Conservation (phyloP, 2,329 filamentous ascomycete genomes). For the Diaporthe velutina region DNA sequence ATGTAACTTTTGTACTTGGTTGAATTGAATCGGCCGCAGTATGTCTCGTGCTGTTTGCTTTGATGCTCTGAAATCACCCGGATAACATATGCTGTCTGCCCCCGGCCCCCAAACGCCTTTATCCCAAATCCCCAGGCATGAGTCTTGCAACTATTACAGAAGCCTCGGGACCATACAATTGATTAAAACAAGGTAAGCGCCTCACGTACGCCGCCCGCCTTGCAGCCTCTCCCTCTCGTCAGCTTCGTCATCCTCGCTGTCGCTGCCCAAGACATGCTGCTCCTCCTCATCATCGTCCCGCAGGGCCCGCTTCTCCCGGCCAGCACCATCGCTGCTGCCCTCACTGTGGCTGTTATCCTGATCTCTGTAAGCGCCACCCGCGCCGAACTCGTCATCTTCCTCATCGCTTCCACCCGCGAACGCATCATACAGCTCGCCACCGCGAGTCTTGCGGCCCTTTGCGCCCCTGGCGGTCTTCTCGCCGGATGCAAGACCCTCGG, state of each 20-base stretch:
- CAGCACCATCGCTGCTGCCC: constrained; percentile 45
- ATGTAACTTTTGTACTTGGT: constrained; percentile 1
- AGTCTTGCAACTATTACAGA: constrained; percentile 10
- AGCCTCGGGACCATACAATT: not conserved
- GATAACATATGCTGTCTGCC: constrained; percentile 5
- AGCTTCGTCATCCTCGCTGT: constrained; percentile 57
- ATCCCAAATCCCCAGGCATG: not conserved
- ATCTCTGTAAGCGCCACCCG: constrained; percentile 56
- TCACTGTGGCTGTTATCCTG: constrained; percentile 36
- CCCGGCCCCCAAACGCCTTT: not conserved
- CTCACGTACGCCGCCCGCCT: constrained; percentile 40
- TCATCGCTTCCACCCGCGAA: constrained; percentile 90
- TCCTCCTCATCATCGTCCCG: constrained; percentile 50
- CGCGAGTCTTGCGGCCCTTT: constrained; percentile 69
- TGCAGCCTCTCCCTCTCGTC: constrained; percentile 47
- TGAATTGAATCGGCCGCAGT: not conserved
- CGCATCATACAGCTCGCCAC: constrained; percentile 95
- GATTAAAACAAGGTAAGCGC: not conserved
- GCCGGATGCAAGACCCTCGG: constrained; percentile 62
- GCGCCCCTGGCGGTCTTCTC: constrained; percentile 59
- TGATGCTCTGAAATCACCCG: constrained; percentile 18
- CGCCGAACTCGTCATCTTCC: constrained; percentile 58
- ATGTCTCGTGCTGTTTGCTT: not conserved
- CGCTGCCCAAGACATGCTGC: constrained; percentile 65
- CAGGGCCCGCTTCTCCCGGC: constrained; percentile 47